Percentiles rank a stretch among this genome's conserved stretches.
These are phyloP conservation scores for Exsudoporus floridanus DNA, from an alignment of 1,284 basidiomycete genomes.

Conservation along the genomic window DNA sequence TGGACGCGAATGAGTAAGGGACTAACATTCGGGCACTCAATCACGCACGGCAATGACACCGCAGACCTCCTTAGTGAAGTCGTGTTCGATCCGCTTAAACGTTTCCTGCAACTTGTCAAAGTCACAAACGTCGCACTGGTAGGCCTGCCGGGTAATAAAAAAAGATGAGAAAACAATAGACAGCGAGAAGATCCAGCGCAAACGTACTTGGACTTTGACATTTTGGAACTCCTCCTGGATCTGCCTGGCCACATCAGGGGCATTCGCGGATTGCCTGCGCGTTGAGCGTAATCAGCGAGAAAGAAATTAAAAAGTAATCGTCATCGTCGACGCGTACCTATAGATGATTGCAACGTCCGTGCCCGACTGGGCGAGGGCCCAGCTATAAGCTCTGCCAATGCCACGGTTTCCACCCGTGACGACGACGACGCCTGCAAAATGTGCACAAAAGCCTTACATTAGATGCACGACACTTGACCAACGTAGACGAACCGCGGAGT, in stretches of 20 bases:
- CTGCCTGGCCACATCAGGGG: conserved; percentile 38
- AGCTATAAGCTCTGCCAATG: conserved; percentile 47
- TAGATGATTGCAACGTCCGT: conserved; percentile 47
- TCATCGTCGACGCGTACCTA: conserved; percentile 19
- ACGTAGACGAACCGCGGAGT: conserved; percentile 12
- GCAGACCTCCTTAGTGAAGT: accelerated
- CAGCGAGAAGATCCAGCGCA: accelerated
- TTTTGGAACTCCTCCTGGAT: conserved; percentile 22
- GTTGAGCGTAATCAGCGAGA: accelerated
- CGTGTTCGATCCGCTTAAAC: conserved; percentile 38
- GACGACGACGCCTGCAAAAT: conserved; percentile 26
- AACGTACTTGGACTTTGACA: conserved; percentile 34
- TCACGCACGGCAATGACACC: conserved; percentile 28
- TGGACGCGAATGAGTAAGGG: conserved; percentile 9
- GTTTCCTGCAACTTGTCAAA: conserved; percentile 35
- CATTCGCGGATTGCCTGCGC: conserved; percentile 36
- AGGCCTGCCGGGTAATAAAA: conserved; percentile 35
- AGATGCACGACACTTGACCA: no score
- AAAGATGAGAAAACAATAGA: neutral
- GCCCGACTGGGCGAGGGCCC: conserved; percentile 43
- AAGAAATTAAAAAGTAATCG: accelerated
- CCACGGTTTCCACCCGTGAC: conserved; percentile 47
- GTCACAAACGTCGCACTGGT: conserved; percentile 43
- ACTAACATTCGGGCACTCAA: accelerated
- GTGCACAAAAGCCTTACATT: neutral